These are phyloP conservation scores for Monosporozyma solicola DNA, from an alignment of 805 yeast species.

Conservation along the genomic window DNA sequence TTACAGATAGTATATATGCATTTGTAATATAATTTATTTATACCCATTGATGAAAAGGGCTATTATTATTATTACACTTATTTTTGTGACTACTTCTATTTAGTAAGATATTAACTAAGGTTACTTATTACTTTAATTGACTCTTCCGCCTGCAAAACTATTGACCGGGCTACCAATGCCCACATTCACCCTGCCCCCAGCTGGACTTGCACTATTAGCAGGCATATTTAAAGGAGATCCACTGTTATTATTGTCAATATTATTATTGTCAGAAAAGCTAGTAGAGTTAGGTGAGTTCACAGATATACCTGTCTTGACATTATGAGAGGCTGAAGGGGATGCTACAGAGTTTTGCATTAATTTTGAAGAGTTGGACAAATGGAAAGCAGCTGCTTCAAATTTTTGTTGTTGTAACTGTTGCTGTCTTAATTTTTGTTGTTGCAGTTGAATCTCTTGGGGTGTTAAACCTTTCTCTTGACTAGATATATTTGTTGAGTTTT, in stretches of 20 bases:
- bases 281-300: constrained; percentile 1
- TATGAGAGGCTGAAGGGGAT: constrained; percentile 1
- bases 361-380: constrained; percentile 26
- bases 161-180: constrained; percentile 17
- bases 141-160: constrained; percentile 14
- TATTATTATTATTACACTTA: not conserved
- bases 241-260: constrained; percentile 3
- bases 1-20: not conserved
- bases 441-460: constrained; percentile 28
- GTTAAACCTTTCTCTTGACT: constrained; percentile 21
- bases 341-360: constrained; percentile 16
- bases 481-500: not conserved
- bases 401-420: constrained; percentile 29
- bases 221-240: not conserved
- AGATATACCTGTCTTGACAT: not conserved
- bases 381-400: constrained; percentile 28
- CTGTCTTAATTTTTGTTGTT: constrained; percentile 28
- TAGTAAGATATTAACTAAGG: not conserved
- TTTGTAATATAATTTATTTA: not conserved
- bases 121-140: constrained; percentile 5
- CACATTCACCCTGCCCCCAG: constrained; percentile 19
- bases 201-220: constrained; percentile 7
- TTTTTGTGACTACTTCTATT: not conserved
- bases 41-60: not conserved
- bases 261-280: not conserved